phyloP scores from a whole-genome alignment of 73 alveolate genomes.

The Symbiodinium natans region DNA sequence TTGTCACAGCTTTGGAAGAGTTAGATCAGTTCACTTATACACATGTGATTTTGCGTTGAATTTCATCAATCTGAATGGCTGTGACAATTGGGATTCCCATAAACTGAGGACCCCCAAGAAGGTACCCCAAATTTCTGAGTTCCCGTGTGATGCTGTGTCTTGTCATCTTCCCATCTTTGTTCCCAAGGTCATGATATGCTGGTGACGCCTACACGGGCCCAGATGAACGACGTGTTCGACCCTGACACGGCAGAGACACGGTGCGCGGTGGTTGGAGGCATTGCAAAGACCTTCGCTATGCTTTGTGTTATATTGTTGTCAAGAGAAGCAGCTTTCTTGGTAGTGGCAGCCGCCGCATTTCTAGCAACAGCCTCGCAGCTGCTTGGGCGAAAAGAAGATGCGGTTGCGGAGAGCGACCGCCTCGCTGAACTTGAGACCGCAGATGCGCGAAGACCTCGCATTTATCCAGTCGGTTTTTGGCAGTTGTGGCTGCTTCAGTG shows the following conservation, averaged over 20 bases:
- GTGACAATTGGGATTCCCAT: no score
- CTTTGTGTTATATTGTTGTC: conserved; percentile 50
- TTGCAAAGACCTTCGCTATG: conserved; percentile 57
- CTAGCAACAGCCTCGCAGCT: conserved; percentile 24
- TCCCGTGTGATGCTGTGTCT: no score
- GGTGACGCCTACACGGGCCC: conserved; percentile 83
- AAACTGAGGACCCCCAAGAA: no score
- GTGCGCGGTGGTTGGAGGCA: conserved; percentile 38
- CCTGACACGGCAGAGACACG: conserved; percentile 79
- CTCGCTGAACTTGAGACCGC: background rate
- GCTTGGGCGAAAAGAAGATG: background rate
- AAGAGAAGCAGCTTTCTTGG: conserved; percentile 22
- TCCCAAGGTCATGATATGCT: conserved; percentile 67
- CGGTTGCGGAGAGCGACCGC: background rate
- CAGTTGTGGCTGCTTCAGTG: conserved; percentile 59
- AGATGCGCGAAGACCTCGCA: background rate
- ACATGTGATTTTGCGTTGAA: no score
- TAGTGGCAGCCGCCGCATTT: conserved; percentile 29
- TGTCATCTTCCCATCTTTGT: no score
- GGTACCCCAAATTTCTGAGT: no score
- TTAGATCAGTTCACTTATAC: no score
- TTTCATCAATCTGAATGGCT: no score
- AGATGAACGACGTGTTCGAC: conserved; percentile 67
- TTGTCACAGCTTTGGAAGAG: no score
- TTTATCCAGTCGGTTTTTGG: conserved; percentile 42